These are phyloP conservation scores for Fusarium incarnatum DNA, from an alignment of 2,329 filamentous ascomycete genomes.

Conservation along the genomic window DNA sequence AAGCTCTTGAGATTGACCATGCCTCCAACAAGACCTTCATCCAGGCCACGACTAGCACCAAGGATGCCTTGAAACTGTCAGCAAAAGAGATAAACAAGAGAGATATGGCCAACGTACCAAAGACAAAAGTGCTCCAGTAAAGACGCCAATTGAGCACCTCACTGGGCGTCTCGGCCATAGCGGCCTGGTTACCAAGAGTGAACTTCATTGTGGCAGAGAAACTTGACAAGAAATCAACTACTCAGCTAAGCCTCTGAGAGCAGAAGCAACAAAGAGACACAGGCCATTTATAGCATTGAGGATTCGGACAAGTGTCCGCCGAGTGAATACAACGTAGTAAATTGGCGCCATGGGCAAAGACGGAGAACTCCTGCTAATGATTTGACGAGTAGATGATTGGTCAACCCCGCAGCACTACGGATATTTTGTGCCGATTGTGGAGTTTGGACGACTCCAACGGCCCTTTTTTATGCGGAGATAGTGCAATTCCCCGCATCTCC, in stretches of 20 bases:
- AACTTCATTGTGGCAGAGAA: conserved; percentile 19
- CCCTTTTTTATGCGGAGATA: conserved; percentile 3
- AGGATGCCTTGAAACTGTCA: conserved; percentile 5
- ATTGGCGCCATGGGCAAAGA: background rate
- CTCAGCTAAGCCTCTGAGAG: too few species aligned
- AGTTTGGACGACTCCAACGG: background rate
- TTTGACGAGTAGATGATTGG: background rate
- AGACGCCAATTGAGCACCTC: conserved; percentile 27
- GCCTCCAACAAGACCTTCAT: conserved; percentile 72
- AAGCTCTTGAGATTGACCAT: conserved; percentile 71
- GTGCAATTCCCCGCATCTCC: background rate
- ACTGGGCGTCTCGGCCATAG: conserved; percentile 24
- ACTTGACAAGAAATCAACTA: background rate
- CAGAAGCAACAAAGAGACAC: too few species aligned
- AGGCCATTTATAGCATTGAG: background rate
- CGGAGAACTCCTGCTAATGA: background rate
- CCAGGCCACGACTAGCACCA: conserved; percentile 18
- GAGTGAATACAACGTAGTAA: background rate
- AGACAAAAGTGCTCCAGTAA: conserved; percentile 29
- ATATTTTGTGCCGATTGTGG: conserved; percentile 25
- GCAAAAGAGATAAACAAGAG: accelerated
- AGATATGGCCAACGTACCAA: background rate
- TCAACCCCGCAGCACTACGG: conserved; percentile 7
- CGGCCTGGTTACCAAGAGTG: conserved; percentile 20
- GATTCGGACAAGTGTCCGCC: background rate